Evolutionary conservation across 192 early-diverging fungal genomes (phyloP).

Genomic region (Coemansia sp.): DNA sequence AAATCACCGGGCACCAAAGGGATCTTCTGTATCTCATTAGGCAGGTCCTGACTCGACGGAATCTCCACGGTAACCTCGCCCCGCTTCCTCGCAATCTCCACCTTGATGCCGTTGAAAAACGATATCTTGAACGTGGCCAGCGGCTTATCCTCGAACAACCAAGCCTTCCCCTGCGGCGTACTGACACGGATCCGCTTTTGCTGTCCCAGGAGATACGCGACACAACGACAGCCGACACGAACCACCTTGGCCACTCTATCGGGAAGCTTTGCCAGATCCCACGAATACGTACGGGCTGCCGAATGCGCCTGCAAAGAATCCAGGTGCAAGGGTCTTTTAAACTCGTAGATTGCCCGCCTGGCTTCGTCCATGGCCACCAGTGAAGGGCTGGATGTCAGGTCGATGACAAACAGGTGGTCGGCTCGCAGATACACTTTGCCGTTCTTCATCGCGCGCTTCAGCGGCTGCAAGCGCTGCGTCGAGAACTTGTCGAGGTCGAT

Average conservation of each 20-base stretch:
- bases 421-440: conserved; percentile 29
- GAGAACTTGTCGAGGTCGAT: conserved; percentile 14
- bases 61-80: conserved; percentile 48
- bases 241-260: conserved; percentile 33
- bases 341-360: conserved; percentile 15
- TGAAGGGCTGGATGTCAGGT: conserved; percentile 12
- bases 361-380: conserved; percentile 23
- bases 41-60: conserved; percentile 44
- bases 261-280: conserved; percentile 26
- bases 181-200: conserved; percentile 65
- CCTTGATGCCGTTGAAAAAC: conserved; percentile 64
- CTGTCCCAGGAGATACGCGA: conserved; percentile 57
- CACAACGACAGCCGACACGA: conserved; percentile 52
- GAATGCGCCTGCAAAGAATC: conserved; percentile 1
- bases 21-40: conserved; percentile 50
- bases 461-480: conserved; percentile 21
- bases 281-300: conserved; percentile 16
- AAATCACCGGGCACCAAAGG: conserved; percentile 14
- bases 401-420: conserved; percentile 32
- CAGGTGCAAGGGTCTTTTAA: conserved; percentile 17
- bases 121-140: conserved; percentile 58
- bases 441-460: conserved; percentile 37
- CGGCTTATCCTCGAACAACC: conserved; percentile 67
- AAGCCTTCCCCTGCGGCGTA: conserved; percentile 69
- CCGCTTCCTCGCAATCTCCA: conserved; percentile 37